Conservation (phyloP, 1,284 basidiomycete genomes). For the Malassezia restricta region DNA sequence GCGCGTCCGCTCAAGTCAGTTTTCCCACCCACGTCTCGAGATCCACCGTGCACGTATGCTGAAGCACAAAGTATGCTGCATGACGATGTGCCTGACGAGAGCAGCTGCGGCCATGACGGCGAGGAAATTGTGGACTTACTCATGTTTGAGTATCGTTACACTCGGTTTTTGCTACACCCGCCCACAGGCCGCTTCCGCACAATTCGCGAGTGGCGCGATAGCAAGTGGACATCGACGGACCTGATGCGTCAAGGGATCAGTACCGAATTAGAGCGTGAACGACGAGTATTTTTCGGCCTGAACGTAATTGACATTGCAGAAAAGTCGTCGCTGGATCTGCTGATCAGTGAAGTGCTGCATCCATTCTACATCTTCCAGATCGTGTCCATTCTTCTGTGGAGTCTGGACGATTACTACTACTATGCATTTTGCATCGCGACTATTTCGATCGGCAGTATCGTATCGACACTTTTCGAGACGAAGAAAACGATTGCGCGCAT, state of each 20-base stretch:
- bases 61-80: slow-evolving; percentile 25
- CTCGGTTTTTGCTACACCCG: slow-evolving; percentile 76
- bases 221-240: slow-evolving; percentile 58
- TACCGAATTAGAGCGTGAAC: slow-evolving; percentile 33
- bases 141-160: slow-evolving; percentile 61
- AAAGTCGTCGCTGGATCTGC: slow-evolving; percentile 66
- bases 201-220: slow-evolving; percentile 82
- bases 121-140: slow-evolving; percentile 43
- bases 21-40: slow-evolving; percentile 37
- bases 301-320: slow-evolving; percentile 86
- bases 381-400: slow-evolving; percentile 87
- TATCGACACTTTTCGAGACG: slow-evolving; percentile 80
- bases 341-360: slow-evolving; percentile 58
- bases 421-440: slow-evolving; percentile 94
- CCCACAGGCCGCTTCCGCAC: slow-evolving; percentile 69
- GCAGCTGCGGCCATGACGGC: slow-evolving; percentile 19
- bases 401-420: slow-evolving; percentile 77
- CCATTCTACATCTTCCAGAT: slow-evolving; percentile 72
- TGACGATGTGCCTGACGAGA: slow-evolving; percentile 4
- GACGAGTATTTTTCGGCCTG: slow-evolving; percentile 60
- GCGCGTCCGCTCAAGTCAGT: slow-evolving; percentile 38
- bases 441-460: slow-evolving; percentile 75
- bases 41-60: slow-evolving; percentile 38
- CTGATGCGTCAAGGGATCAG: slow-evolving; percentile 28
- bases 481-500: slow-evolving; percentile 75